Conservation (phyloP, 441 rosid species). For the Rhodomyrtus psidioides region DNA sequence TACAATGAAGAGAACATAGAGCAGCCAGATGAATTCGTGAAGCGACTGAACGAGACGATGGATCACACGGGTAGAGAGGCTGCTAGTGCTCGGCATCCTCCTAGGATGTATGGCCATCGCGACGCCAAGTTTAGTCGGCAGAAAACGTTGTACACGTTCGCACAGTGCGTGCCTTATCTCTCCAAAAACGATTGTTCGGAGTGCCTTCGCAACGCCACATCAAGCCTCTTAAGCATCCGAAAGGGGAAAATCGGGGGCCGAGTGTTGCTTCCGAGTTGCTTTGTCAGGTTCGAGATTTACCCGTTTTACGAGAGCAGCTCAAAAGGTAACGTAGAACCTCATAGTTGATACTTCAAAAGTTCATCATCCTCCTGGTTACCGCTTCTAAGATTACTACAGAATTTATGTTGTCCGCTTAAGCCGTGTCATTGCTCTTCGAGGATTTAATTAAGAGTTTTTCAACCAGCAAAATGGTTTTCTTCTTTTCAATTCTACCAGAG, state of each 20-base stretch:
- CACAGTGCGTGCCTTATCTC: background rate
- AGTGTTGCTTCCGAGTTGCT: background rate
- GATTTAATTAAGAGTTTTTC: background rate
- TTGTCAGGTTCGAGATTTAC: background rate
- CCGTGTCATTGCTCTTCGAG: background rate
- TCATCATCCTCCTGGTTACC: background rate
- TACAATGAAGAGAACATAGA: constrained; percentile 6
- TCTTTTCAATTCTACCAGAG: background rate
- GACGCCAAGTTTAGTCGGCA: background rate
- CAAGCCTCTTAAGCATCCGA: background rate
- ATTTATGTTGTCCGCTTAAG: background rate
- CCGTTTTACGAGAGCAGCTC: background rate
- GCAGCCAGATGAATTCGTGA: constrained; percentile 4
- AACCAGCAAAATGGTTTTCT: background rate
- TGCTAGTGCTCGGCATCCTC: background rate
- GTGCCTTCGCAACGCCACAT: background rate
- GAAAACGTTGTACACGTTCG: background rate
- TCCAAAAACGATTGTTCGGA: background rate
- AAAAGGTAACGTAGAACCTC: background rate
- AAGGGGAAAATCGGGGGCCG: background rate
- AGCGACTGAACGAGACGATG: background rate
- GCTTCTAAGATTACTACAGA: background rate
- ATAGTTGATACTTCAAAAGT: background rate
- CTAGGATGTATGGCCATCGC: background rate
- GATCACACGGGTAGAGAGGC: background rate